Evolutionary conservation across 2,329 filamentous ascomycete genomes (phyloP).

Genomic region (Colletotrichum echinochloae): DNA sequence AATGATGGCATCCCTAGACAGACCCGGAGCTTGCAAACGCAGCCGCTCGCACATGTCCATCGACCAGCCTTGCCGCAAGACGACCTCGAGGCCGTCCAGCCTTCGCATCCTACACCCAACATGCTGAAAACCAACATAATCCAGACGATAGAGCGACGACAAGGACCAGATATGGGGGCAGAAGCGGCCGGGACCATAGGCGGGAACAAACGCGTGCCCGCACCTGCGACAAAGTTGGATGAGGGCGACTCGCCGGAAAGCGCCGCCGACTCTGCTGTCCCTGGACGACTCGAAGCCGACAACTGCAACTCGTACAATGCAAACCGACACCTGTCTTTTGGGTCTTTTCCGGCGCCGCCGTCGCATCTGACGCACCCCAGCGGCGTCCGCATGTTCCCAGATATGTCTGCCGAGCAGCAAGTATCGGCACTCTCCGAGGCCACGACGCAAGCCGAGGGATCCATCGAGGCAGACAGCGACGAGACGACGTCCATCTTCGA

Average conservation of each 20-base stretch:
- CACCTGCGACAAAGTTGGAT: background rate
- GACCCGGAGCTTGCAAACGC: background rate
- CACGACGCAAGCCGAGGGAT: constrained; percentile 51
- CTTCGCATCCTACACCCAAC: background rate
- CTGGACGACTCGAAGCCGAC: background rate
- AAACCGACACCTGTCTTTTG: background rate
- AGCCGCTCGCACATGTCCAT: background rate
- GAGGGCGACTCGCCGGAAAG: background rate
- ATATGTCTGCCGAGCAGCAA: constrained; percentile 51
- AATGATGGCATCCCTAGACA: constrained; percentile 16
- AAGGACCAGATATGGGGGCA: background rate
- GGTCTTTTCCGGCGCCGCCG: constrained; percentile 38
- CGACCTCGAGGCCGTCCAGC: background rate
- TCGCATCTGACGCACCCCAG: constrained; percentile 54
- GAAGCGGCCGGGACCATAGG: background rate
- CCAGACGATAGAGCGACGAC: background rate
- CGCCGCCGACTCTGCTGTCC: background rate
- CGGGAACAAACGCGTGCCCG: background rate
- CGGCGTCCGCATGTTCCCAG: constrained; percentile 52
- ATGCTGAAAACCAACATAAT: background rate
- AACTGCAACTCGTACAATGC: background rate
- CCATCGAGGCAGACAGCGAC: constrained; percentile 52
- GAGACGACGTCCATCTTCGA: constrained; percentile 42
- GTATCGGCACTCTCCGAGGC: constrained; percentile 52
- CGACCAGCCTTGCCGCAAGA: background rate